Conservation (phyloP, 2,329 filamentous ascomycete species). For the Colletotrichum godetiae region DNA sequence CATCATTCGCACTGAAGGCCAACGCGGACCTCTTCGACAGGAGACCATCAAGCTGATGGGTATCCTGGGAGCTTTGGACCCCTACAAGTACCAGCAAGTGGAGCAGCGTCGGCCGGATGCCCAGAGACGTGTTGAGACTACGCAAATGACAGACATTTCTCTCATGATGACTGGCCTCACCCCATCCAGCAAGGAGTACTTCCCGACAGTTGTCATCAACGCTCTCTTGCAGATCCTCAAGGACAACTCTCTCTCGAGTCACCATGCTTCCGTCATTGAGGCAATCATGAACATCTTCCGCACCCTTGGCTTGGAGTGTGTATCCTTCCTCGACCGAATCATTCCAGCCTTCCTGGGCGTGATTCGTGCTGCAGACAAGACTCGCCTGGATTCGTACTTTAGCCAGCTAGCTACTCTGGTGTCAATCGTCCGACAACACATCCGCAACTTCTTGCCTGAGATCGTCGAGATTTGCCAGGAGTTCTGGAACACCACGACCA, state of each 20-base stretch:
- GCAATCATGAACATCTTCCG: conserved; percentile 99
- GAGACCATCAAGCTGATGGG: conserved; percentile 98
- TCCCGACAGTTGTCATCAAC: conserved; percentile 97
- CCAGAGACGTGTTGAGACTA: conserved; percentile 72
- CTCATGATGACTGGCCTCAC: conserved; percentile 98
- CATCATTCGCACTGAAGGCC: conserved; percentile 90
- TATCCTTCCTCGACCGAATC: conserved; percentile 92
- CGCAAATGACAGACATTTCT: conserved; percentile 88
- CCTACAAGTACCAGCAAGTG: conserved; percentile 95
- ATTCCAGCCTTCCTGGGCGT: conserved; percentile 93
- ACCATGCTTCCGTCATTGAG: conserved; percentile 94
- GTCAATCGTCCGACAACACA: conserved; percentile 95
- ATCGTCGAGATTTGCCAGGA: conserved; percentile 90
- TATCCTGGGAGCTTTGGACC: conserved; percentile 93
- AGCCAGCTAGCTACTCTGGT: conserved; percentile 95
- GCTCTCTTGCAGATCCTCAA: conserved; percentile 92
- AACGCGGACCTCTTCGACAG: conserved; percentile 84
- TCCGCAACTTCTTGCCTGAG: conserved; percentile 87
- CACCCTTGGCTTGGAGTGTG: conserved; percentile 94
- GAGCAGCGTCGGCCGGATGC: conserved; percentile 89
- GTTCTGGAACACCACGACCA: conserved; percentile 86
- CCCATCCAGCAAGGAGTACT: conserved; percentile 97
- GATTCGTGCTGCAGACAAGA: conserved; percentile 82
- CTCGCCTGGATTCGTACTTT: conserved; percentile 93
- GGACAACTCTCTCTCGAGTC: conserved; percentile 88